Base-by-base conservation (phyloP, 2,329 filamentous ascomycete genomes). In the Apiospora pterosperma region DNA sequence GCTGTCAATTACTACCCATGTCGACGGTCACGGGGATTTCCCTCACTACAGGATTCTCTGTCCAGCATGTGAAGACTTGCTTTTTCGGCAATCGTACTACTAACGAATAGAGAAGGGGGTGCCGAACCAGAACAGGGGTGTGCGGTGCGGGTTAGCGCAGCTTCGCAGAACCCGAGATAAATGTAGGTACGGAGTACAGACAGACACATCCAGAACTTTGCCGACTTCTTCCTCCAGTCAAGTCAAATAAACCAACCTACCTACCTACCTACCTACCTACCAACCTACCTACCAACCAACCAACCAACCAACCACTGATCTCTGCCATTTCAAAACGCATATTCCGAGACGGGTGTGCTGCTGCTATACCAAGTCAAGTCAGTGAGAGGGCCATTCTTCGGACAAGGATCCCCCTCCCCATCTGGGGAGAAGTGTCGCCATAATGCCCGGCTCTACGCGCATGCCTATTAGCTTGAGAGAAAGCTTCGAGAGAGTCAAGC, bases 401-500 rank as follows among this genome's bases (percentile, higher is more conserved):
- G 28, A n/a, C 28, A 55, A 55, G 48, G 25, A n/a, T n/a, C n/a
- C n/a, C n/a, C n/a, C n/a, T n/a, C 48, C 48, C 48, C 48, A 21
- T 55, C 28, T 55, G 48, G 48, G 48, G 48, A 55, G 16, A 21
- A 55, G 28, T 55, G 28, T 55, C 48, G 48, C 28, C 31, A 80
- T 68, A 63, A 89, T 90, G 85, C 84, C 88, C 68, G 89, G 89
- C 74, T 88, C 86, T 66, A 91, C 89, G 70, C 85, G 89, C 73
- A 87, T 92, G 77, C 89, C 90, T 70, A 82, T 90, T 69, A 91
- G 89, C 80, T 80, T 92, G 76, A 85, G 89, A 71, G 89, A 90
- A 73, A 85, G 86, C 76, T 84, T 92, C 73, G 84, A 83, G 69
- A 82, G 80, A 67, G 86, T 88, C 73, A 88, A 87, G 77, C 84